Base-by-base conservation (phyloP, 257 asterid genomes). In the Knoxia roxburghii region DNA sequence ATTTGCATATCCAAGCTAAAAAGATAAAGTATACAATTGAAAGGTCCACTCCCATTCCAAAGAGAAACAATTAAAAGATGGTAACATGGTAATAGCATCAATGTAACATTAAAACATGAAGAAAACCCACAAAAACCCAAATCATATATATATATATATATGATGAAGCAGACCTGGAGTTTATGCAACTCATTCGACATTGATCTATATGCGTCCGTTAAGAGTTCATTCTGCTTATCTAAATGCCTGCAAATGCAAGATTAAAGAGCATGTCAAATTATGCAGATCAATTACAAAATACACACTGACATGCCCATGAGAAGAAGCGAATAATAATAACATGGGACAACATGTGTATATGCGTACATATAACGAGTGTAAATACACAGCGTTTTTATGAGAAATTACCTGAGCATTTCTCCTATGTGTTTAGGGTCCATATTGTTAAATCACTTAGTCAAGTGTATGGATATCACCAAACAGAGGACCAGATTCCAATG, bases 161-260 rank as follows among this genome's bases (percentile, higher is more conserved):
- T 27, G 54, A 43, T 43, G 5, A 62, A 64, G 60, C 57, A 62
- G 69, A 92, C 97, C 90, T 85, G 89, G 72, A 90, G 97, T 33
- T 66, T 81, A 46, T 85, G 97, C 80, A 93, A 73, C 76, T 90
- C 95, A 73, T 86, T 78, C 8, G 95, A 82, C 90, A 90, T 85
- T 0, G 95, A 82, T 65, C 76, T 78, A 65, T 88, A 76, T 15
- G 86, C 88, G 33, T 86, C 90, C 71, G 68, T 76, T 45, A 88
- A 85, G 76, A 93, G 83, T 72, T 86, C 89, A 39, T 71, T 68
- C 76, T 93, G 87, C 80, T 84, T 90, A 81, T 90, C 97, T 77
- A 93, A 72, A 80, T 90, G 96, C 80, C 98, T 92, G 81, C 60
- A 69, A 26, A 52, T 54, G 68, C 61, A 54, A 71, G 43, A 41